Base-by-base conservation (phyloP, 768 basidiomycete genomes). In the Porpolomopsis calyptriformis region DNA sequence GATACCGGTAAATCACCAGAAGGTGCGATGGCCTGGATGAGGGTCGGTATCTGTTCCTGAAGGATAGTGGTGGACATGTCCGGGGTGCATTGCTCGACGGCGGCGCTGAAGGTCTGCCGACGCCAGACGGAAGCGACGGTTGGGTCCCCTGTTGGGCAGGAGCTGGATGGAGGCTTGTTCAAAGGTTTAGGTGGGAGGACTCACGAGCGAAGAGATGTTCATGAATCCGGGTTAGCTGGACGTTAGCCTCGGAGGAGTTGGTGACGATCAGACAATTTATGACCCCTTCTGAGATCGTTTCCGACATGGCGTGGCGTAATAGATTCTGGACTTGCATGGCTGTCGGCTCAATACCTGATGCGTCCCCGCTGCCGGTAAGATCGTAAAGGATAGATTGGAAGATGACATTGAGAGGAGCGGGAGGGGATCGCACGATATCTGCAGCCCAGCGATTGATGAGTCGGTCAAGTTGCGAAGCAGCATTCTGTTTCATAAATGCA, bases 71-170 rank as follows among this genome's bases (percentile, higher is more conserved):
- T 55, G 0, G 77, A 71, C 74, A 87, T 83, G 42, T 82, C 80
- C 4, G 79, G 74, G 0, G 85, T 80, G 61, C 80, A 82, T 1
- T 73, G 60, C 26, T 89, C 85, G 43, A 92, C 83, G 3, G 88
- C 86, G 0, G 88, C 88, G 9, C 84, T 82, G 64, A 89, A 90
- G 2, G 88, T 91, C 59, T 92, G 88, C 9, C 87, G 77, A 19
- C 89, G 77, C 89, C 89, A 92, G 16, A 92, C 88, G 33, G 77
- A 75, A 0, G 89, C 89, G n/a, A 92, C 86, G 3, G 85, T 80
- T 10, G 89, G 81, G 56, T 91, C 85, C 42, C 85, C 86, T 90
- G 54, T 35, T 43, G 12, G 42, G 42, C 49, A 26, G 8, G 8
- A 37, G 37, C 26, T 41, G 18, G 52, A 25, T 26, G 26, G 18